Conservation (phyloP, 1,139 yeast genomes). For the Debaryomyces sp. region DNA sequence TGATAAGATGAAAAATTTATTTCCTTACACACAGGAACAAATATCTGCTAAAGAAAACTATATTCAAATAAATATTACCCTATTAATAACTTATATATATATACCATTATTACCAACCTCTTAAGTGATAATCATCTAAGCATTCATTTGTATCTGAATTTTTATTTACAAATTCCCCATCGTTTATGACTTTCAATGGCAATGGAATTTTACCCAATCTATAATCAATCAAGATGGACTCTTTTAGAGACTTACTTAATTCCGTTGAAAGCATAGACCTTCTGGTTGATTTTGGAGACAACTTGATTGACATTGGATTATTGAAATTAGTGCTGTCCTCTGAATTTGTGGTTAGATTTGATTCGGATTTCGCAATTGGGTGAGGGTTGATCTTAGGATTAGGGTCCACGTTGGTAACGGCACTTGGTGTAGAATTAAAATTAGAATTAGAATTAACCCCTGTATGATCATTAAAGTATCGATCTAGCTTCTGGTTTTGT, state of each 20-base stretch:
- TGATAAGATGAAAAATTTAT: slow-evolving; percentile 4
- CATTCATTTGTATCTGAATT: slow-evolving; percentile 29
- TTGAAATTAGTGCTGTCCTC: not conserved
- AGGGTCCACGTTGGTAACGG: slow-evolving; percentile 8
- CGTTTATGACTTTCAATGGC: slow-evolving; percentile 39
- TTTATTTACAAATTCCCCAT: slow-evolving; percentile 20
- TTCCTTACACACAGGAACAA: not conserved
- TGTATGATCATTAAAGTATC: not conserved
- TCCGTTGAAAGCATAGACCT: slow-evolving; percentile 63
- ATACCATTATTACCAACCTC: slow-evolving; percentile 47
- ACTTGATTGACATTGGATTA: slow-evolving; percentile 7
- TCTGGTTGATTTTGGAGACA: slow-evolving; percentile 51
- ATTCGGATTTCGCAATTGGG: slow-evolving; percentile 9
- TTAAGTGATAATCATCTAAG: slow-evolving; percentile 52
- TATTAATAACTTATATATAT: slow-evolving; percentile 3
- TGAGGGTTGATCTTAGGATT: slow-evolving; percentile 3
- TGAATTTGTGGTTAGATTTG: slow-evolving; percentile 2
- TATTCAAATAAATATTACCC: slow-evolving; percentile 2
- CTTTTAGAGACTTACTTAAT: slow-evolving; percentile 66
- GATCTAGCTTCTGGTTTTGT: not conserved
- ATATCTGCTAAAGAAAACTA: not conserved
- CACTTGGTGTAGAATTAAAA: slow-evolving; percentile 6
- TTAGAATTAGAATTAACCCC: slow-evolving; percentile 2
- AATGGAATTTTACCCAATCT: slow-evolving; percentile 52
- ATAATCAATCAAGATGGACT: slow-evolving; percentile 63